These are phyloP conservation scores for Odonthalia washingtoniensis DNA, from an alignment of 31 red algal genomes.

Conservation along the genomic window DNA sequence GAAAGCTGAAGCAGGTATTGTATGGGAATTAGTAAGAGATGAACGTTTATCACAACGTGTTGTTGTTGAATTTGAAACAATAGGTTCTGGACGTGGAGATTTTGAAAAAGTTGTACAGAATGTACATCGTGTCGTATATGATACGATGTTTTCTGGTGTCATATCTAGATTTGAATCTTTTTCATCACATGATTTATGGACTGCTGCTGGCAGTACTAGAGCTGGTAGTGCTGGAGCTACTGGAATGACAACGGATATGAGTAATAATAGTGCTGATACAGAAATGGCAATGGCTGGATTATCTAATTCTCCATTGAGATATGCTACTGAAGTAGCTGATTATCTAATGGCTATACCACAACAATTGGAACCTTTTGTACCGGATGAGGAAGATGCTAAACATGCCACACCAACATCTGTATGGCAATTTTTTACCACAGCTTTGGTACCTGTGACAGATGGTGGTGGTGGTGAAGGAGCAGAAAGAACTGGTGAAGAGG, in stretches of 20 bases:
- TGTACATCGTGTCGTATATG: conserved; percentile 63
- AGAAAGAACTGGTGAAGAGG: conserved; percentile 35
- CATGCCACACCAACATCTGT: conserved; percentile 60
- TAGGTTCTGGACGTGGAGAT: conserved; percentile 44
- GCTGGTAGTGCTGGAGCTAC: too few relatives aligned
- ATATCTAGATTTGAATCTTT: conserved; percentile 51
- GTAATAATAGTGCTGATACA: conserved; percentile 29
- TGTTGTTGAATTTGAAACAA: conserved; percentile 59
- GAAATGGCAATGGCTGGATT: conserved; percentile 58
- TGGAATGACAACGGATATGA: too few relatives aligned
- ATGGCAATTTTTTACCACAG: conserved; percentile 43
- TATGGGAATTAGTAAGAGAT: conserved; percentile 63
- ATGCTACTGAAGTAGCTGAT: conserved; percentile 85
- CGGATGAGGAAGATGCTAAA: conserved; percentile 73
- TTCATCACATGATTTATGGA: conserved; percentile 53
- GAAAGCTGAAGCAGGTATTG: conserved; percentile 42
- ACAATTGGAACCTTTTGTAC: conserved; percentile 85
- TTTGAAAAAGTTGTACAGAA: conserved; percentile 42
- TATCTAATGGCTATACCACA: conserved; percentile 85
- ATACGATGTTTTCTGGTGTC: conserved; percentile 70
- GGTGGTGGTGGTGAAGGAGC: background rate
- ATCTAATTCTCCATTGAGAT: conserved; percentile 69
- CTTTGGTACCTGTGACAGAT: background rate
- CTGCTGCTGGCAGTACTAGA: conserved; percentile 49
- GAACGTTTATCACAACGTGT: conserved; percentile 25